Conservation (phyloP, 2,329 filamentous ascomycete species). For the Botrytis aclada region DNA sequence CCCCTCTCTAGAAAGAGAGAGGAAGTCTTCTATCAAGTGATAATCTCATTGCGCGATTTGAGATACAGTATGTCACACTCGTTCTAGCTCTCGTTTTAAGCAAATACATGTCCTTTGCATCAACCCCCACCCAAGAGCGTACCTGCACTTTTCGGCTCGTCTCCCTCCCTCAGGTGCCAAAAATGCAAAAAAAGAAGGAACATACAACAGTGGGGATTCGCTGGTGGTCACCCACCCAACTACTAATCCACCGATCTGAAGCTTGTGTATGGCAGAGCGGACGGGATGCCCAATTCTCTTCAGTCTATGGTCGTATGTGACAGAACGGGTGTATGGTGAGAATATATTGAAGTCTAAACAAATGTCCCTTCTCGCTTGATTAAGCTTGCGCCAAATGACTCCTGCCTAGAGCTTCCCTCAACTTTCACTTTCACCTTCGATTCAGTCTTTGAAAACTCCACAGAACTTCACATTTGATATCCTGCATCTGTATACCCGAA, state of each 20-base stretch:
- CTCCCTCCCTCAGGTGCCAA: too few relatives aligned
- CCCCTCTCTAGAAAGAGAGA: too few relatives aligned
- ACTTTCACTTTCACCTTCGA: background rate
- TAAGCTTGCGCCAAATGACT: background rate
- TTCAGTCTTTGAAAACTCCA: background rate
- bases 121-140: background rate
- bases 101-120: too few relatives aligned
- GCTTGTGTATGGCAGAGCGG: constrained; percentile 20
- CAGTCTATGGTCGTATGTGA: constrained; percentile 10
- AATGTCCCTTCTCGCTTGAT: background rate
- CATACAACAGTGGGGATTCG: constrained; percentile 17
- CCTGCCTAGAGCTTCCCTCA: background rate
- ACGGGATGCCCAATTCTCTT: constrained; percentile 19
- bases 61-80: too few relatives aligned
- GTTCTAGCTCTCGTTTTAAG: too few relatives aligned
- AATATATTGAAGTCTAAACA: background rate
- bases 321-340: accelerated
- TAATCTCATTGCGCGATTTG: too few relatives aligned
- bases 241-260: constrained; percentile 18
- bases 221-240: constrained; percentile 19
- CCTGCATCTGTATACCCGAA: background rate
- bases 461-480: background rate
- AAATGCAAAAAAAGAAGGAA: background rate
- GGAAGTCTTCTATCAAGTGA: too few relatives aligned
- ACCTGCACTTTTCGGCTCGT: background rate